phyloP scores from a whole-genome alignment of 2,329 filamentous ascomycete species.

The Monilinia laxa region DNA sequence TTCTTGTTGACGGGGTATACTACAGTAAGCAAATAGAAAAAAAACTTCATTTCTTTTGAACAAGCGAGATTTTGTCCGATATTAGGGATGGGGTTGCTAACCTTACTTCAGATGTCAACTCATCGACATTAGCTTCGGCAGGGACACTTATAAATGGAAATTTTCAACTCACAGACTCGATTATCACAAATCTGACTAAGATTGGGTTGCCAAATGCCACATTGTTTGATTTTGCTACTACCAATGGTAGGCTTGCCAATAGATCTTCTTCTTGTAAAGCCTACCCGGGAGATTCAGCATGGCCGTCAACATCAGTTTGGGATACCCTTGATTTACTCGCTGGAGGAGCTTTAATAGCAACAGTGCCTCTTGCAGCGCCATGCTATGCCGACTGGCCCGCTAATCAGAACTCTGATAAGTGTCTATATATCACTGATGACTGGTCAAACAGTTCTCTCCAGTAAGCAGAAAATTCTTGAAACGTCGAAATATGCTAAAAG shows the following conservation, averaged over 20 bases:
- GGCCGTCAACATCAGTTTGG: constrained; percentile 52
- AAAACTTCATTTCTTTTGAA: neutral
- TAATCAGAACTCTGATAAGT: constrained; percentile 32
- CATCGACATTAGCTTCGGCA: neutral
- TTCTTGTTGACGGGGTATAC: neutral
- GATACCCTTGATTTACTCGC: constrained; percentile 47
- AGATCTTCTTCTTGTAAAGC: constrained; percentile 28
- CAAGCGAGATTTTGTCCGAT: neutral
- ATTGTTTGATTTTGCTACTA: constrained; percentile 1
- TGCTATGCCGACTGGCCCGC: neutral
- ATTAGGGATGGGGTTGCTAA: neutral
- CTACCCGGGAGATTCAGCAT: constrained; percentile 39
- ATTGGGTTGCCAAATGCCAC: constrained; percentile 1
- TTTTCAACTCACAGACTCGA: neutral
- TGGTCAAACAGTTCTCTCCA: constrained; percentile 44
- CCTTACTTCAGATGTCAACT: neutral
- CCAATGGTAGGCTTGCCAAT: neutral
- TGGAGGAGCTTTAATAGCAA: constrained; percentile 46
- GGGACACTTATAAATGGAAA: neutral
- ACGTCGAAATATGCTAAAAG: too few relatives aligned
- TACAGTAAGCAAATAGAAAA: neutral
- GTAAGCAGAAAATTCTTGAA: constrained; percentile 25
- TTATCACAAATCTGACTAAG: neutral
- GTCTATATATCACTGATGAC: constrained; percentile 37
- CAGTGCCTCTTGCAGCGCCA: constrained; percentile 45